phyloP scores from a whole-genome alignment of 768 basidiomycete genomes.

The Albatrellus ellisii region DNA sequence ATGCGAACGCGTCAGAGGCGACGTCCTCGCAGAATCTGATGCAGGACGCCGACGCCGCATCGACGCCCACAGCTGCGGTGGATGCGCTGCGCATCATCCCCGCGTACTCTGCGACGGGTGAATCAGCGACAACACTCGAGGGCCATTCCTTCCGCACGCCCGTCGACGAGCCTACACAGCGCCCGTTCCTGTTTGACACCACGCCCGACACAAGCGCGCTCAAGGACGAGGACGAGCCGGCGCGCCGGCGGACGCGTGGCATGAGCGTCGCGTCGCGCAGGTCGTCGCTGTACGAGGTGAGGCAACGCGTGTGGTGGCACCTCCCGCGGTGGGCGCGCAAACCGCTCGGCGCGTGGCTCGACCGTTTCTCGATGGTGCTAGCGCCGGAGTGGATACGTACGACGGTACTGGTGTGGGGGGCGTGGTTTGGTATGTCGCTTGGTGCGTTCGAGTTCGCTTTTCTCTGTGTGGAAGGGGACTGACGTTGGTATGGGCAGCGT shows the following conservation, averaged over 20 bases:
- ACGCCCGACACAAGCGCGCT: not conserved
- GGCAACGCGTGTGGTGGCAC: constrained; percentile 27
- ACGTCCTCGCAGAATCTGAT: not conserved
- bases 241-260: constrained; percentile 7
- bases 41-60: not conserved
- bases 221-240: constrained; percentile 1
- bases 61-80: constrained; percentile 1
- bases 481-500: constrained; percentile 30
- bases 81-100: not conserved
- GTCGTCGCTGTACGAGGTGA: constrained; percentile 30
- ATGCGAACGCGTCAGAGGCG: not conserved
- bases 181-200: not conserved
- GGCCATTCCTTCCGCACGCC: constrained; percentile 18
- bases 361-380: constrained; percentile 56
- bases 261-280: constrained; percentile 15
- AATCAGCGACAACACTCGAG: constrained; percentile 16
- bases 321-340: constrained; percentile 42
- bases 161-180: not conserved
- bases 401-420: constrained; percentile 66
- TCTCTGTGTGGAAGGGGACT: constrained; percentile 2
- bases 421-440: constrained; percentile 67
- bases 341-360: constrained; percentile 57
- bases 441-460: constrained; percentile 32
- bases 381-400: constrained; percentile 64
- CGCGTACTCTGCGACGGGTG: constrained; percentile 17